Conservation (phyloP, 768 basidiomycete species). For the Galerina marginata region DNA sequence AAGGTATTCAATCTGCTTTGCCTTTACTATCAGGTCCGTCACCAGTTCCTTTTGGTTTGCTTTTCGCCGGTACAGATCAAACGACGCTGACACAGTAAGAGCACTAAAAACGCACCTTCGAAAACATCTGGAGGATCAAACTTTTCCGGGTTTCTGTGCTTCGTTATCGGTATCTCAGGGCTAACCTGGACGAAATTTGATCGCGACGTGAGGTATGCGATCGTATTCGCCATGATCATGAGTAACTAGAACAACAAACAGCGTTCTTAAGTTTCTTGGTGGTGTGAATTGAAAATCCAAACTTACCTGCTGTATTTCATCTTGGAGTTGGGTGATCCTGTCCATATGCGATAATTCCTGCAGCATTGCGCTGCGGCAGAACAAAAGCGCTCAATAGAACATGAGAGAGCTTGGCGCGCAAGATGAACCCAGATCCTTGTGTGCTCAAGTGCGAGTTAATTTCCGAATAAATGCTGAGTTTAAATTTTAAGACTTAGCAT, state of each 20-base stretch:
- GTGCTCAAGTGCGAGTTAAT: neutral
- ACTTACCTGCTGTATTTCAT: slow-evolving; percentile 87
- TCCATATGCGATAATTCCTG: slow-evolving; percentile 94
- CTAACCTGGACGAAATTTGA: slow-evolving; percentile 82
- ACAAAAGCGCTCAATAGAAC: slow-evolving; percentile 20
- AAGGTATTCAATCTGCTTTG: slow-evolving; percentile 87
- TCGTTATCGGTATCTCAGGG: slow-evolving; percentile 82
- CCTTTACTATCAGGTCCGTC: slow-evolving; percentile 80
- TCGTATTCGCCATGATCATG: slow-evolving; percentile 84
- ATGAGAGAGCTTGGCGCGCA: slow-evolving; percentile 11
- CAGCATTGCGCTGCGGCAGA: slow-evolving; percentile 76
- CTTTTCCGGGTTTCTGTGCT: slow-evolving; percentile 73
- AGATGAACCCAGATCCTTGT: too few species aligned
- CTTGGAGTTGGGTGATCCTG: slow-evolving; percentile 93
- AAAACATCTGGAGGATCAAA: slow-evolving; percentile 76
- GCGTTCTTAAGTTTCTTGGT: neutral
- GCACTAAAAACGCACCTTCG: slow-evolving; percentile 54
- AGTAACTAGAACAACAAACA: slow-evolving; percentile 59
- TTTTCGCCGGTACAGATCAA: slow-evolving; percentile 30
- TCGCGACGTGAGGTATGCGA: slow-evolving; percentile 79
- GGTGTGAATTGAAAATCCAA: neutral
- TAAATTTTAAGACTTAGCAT: neutral
- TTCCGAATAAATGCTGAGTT: neutral
- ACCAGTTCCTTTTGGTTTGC: slow-evolving; percentile 88
- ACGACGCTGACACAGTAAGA: neutral